Percentiles rank a stretch among this genome's conserved stretches.
phyloP scores from a whole-genome alignment of 1,284 basidiomycete genomes.

The Bondarzewia mesenterica region DNA sequence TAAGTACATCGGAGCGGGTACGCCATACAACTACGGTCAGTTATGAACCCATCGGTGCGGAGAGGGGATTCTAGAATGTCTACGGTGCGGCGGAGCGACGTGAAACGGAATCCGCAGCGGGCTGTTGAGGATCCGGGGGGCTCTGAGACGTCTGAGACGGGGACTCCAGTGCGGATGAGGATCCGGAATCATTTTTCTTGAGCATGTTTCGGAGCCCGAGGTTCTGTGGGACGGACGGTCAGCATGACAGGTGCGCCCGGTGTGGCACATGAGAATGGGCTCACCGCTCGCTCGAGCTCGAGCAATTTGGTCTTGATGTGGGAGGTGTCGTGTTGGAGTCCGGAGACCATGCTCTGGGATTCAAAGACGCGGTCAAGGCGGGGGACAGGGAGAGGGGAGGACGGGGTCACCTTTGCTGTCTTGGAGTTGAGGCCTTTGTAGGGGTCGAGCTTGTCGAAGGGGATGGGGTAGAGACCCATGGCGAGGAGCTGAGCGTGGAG shows the following conservation, averaged over 20 bases:
- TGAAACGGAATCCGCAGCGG: too few species aligned
- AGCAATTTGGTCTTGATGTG: constrained; percentile 50
- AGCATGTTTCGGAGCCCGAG: constrained; percentile 11
- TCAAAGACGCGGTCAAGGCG: background rate
- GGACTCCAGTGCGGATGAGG: too few species aligned
- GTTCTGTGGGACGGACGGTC: constrained; percentile 6
- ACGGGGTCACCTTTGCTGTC: constrained; percentile 51
- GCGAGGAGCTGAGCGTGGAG: constrained; percentile 44
- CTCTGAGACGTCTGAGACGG: too few species aligned
- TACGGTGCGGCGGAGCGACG: too few species aligned
- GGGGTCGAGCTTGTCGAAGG: constrained; percentile 41
- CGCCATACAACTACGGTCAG: too few species aligned
- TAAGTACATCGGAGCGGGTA: too few species aligned
- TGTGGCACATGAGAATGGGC: constrained; percentile 13
- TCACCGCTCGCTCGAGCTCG: constrained; percentile 59
- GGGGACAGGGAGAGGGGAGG: background rate
- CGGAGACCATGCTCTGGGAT: constrained; percentile 67
- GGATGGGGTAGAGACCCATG: constrained; percentile 47
- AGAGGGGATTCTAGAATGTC: too few species aligned
- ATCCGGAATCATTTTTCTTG: constrained; percentile 1
- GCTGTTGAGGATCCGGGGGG: too few species aligned
- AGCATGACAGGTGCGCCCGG: background rate
- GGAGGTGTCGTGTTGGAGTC: constrained; percentile 55
- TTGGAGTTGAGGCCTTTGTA: constrained; percentile 61
- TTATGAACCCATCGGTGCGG: too few species aligned